Percentiles rank a stretch among this genome's conserved stretches.
Evolutionary conservation across 306 rosid species (phyloP).

Genomic region (Quercus robur): DNA sequence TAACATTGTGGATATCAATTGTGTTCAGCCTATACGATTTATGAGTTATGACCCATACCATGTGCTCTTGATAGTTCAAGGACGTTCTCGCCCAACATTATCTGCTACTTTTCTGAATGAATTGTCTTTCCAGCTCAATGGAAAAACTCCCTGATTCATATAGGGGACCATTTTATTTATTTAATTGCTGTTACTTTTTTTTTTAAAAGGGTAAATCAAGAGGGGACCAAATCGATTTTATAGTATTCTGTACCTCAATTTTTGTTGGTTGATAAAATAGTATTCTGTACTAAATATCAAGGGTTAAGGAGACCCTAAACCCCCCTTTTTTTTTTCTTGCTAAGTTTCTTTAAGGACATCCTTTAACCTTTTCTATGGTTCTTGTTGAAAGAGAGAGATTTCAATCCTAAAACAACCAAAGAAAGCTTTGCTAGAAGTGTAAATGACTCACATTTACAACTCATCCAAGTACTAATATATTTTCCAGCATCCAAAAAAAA

Average conservation of each 20-base stretch:
- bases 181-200: background rate
- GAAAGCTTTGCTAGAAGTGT: background rate
- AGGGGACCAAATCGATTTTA: background rate
- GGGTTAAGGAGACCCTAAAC: conserved; percentile 17
- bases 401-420: conserved; percentile 11
- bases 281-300: background rate
- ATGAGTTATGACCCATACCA: conserved; percentile 32
- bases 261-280: no score
- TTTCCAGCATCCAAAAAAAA: conserved; percentile 15
- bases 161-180: conserved; percentile 40
- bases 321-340: background rate
- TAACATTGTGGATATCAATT: conserved; percentile 28
- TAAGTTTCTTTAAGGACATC: background rate
- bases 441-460: conserved; percentile 17
- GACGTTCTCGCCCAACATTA: conserved; percentile 24
- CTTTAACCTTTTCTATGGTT: background rate
- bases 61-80: conserved; percentile 39
- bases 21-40: conserved; percentile 21
- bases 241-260: background rate
- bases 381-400: background rate
- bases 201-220: background rate
- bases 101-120: conserved; percentile 20
- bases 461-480: conserved; percentile 11
- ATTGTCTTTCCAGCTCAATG: conserved; percentile 32
- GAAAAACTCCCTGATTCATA: conserved; percentile 23